These are phyloP conservation scores for Pelagophyceae sp. DNA, from an alignment of 352 stramenopile species.

Conservation along the genomic window DNA sequence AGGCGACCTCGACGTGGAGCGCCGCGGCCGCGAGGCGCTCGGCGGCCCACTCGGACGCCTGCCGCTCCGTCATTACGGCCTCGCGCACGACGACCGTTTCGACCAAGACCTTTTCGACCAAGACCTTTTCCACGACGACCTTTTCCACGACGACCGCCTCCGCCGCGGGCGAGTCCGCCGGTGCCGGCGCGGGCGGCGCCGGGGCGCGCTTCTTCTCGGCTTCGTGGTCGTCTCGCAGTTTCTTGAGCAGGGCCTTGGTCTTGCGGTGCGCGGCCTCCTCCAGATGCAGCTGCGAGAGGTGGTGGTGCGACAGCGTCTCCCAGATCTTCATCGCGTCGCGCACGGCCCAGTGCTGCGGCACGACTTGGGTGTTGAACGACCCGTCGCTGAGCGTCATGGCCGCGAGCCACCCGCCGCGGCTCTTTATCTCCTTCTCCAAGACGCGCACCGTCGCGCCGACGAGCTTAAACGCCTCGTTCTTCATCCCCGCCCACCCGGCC, in stretches of 20 bases:
- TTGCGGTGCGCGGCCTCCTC: not conserved
- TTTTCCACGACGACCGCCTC: not conserved
- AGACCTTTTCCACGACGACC: not conserved
- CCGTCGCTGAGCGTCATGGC: not conserved
- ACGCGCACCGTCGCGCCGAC: not conserved
- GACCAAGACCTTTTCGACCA: not conserved
- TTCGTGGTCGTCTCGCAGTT: not conserved
- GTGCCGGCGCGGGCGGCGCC: no score
- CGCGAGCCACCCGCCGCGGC: slow-evolving; percentile 10
- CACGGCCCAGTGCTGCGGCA: not conserved
- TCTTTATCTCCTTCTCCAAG: not conserved
- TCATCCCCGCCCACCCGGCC: not conserved
- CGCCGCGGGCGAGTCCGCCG: not conserved
- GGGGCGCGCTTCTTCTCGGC: not conserved
- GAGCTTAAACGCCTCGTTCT: not conserved
- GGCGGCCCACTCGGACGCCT: not conserved
- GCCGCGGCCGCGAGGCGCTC: not conserved
- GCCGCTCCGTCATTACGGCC: not conserved
- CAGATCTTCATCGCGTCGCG: not conserved
- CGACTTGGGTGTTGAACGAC: not conserved
- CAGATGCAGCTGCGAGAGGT: not conserved
- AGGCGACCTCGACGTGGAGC: slow-evolving; percentile 2
- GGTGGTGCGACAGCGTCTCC: not conserved
- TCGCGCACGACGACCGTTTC: not conserved
- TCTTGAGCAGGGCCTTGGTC: not conserved